Evolutionary conservation across 225 moss, liverwort and hornwort species (phyloP), one percentile per base, ranked within the genome.

Genomic region (Neckera pumila): DNA sequence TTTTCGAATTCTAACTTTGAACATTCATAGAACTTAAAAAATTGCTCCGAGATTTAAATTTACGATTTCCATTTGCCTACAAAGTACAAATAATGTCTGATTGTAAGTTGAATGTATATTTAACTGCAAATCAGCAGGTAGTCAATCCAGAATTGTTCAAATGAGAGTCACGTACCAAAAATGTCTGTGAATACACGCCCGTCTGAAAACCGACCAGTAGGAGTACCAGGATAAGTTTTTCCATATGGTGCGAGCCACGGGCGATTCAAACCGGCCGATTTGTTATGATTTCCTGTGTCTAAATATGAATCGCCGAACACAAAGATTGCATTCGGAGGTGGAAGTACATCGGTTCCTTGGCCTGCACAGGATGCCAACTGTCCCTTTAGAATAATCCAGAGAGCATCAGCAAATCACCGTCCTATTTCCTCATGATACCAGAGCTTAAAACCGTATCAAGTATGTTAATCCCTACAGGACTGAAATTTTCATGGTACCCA

Each of bases 251-350:
- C 72, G 26, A 81, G 85, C 94, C 94, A 94, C 33, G 94, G 90
- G 28, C 92, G 85, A 76, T 90, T 86, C 47, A 91, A 80, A 64
- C 87, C 88, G 12, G 80, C 85, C 66, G 94, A 93, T 79, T 91
- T 93, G 91, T 94, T 94, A 64, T 87, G 92, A 65, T 94, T 94
- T 90, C 94, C 94, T 53, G 94, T 90, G 87, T 94, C 94, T 49
- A 93, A 69, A 82, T 92, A 94, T 15, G 94, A 94, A 84, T 94
- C 93, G 54, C 93, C 94, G 42, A 94, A 94, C 64, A 86, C 93
- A 72, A 94, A 94, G 79, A 93, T 85, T 70, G 93, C 94, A 81
- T 92, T 92, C 72, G 91, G 87, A 82, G 91, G 92, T 77, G 89
- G 85, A 77, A 70, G 71, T 21, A 42, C 60, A 40, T 69, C 59